Evolutionary conservation across 1,139 yeast species (phyloP), one percentile per base, ranked within the genome.

Genomic region (Debaryomycetaceae sp.): DNA sequence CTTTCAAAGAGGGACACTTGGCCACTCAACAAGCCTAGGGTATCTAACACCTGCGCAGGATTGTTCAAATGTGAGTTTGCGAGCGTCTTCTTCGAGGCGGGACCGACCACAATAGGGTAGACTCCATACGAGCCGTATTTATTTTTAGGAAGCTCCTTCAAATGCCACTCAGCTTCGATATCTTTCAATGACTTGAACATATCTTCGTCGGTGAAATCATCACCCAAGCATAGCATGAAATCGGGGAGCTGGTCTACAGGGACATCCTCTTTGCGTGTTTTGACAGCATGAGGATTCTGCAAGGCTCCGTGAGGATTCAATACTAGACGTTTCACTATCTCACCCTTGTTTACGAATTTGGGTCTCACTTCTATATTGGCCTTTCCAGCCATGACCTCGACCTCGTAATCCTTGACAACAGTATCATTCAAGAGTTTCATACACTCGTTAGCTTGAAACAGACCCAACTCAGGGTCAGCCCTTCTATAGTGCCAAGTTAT

Each of bases 311-410:
- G 85, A 14, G 80, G 75, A 44, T 77, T 78, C 57, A 83, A 69
- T 5, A 89, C 87, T 46, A 93, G 74, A 49, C 90, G 71, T 61
- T 81, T 86, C 39, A 88, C 99, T 58, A 95, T 95, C 65, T 91
- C 98, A 45, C 99, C 99, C 65, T 95, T 95, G 68, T 95, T 95
- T 47, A 93, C 89, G 61, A 89, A 87, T 48, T 82, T 81, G 7
- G 99, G 99, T 51, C 99, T 78, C 14, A 95, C 98, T 66, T 95
- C 99, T 43, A 95, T 79, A 60, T 95, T 95, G 40, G 99, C 99
- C 68, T 95, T 95, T 40, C 70, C 71, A 1, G 87, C 78, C 97
- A 95, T 91, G n/a, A 95, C 95, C 61, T 93, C 99, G 41, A 93
- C 87, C 47, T 89, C 97, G 57, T 82, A 87, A 38, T 81, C 79